phyloP scores from a whole-genome alignment of 192 early-diverging fungal genomes.

The Glomus cerebriforme region DNA sequence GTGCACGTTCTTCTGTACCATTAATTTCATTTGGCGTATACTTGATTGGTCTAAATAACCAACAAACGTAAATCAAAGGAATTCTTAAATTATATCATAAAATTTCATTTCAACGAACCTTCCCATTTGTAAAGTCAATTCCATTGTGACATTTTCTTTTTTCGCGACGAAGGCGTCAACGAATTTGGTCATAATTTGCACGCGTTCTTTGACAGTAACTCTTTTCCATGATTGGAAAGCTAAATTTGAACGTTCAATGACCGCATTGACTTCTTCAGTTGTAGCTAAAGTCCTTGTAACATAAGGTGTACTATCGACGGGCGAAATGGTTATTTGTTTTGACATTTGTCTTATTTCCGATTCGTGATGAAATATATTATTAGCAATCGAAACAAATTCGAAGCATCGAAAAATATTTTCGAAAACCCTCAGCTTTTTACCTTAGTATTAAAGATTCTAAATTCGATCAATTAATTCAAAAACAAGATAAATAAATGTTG shows the following conservation, averaged over 20 bases:
- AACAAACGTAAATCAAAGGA: neutral
- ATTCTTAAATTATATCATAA: neutral
- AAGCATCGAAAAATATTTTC: no score
- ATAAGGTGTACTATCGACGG: slow-evolving; percentile 40
- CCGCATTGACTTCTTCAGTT: slow-evolving; percentile 40
- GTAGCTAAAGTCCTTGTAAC: slow-evolving; percentile 38
- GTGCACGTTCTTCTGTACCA: slow-evolving; percentile 67
- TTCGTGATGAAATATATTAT: no score
- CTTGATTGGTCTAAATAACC: slow-evolving; percentile 50
- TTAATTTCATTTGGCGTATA: slow-evolving; percentile 71
- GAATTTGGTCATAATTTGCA: slow-evolving; percentile 52
- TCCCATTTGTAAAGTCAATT: slow-evolving; percentile 70
- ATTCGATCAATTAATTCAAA: no score
- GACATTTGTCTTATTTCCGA: neutral
- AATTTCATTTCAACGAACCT: slow-evolving; percentile 8
- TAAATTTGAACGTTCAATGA: slow-evolving; percentile 43
- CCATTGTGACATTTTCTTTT: slow-evolving; percentile 55
- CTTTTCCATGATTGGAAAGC: slow-evolving; percentile 60
- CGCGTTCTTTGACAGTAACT: slow-evolving; percentile 54
- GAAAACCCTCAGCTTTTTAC: no score
- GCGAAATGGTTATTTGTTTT: slow-evolving; percentile 29
- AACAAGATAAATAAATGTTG: no score
- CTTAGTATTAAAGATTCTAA: no score
- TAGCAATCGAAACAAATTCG: no score
- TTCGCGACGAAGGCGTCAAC: slow-evolving; percentile 56